Evolutionary conservation across 495 filamentous ascomycete genomes (phyloP), one percentile per base, ranked within the genome.

Genomic region (Hypoxylon rickii): DNA sequence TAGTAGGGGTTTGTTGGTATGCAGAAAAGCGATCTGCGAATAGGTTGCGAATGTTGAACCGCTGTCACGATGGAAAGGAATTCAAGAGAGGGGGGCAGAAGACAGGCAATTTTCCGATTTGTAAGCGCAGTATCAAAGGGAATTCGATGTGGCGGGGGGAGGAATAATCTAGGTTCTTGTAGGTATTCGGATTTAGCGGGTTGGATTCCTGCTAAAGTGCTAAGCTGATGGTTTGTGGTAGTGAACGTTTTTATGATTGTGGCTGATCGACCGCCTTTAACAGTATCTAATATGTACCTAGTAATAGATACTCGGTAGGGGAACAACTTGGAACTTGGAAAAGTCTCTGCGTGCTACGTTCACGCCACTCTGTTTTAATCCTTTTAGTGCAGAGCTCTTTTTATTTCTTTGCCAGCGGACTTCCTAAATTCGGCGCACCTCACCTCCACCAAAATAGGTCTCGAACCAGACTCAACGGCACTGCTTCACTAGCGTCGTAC

Each of bases 91-190:
- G 58, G 58, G 63, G 49, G 48, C 53, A 63, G 54, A 65, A 62
- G 46, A 44, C 53, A 31, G 46, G 58, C 49, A 58, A 57, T 50
- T 61, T 61, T 65, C 63, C 63, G 58, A 65, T 65, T 65, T 65
- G 63, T 65, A 65, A 65, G 61, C 61, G 22, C 44, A 51, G 39
- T 51, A 51, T 41, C 12, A 58, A 63, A 49, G 44, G 55, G 26
- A 42, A 33, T 51, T 56, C 38, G 33, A 42, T 47, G 56, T 55
- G 51, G 56, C 51, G 62, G 62, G 62, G 62, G 56, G 60, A 44
- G 47, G 60, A 48, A 49, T 0, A 51, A 13, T n/a, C 37, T 29
- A n/a, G 31, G 34, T 47, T 42, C 32, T 7, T n/a, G 3, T 12
- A 34, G n/a, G 32, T 38, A 33, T 41, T 44, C 17, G 46, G 29